A percentile compares a stretch with the other conserved stretches of the same genome.
Conservation (phyloP, 1,284 basidiomycete species). For the Waitea zeae region DNA sequence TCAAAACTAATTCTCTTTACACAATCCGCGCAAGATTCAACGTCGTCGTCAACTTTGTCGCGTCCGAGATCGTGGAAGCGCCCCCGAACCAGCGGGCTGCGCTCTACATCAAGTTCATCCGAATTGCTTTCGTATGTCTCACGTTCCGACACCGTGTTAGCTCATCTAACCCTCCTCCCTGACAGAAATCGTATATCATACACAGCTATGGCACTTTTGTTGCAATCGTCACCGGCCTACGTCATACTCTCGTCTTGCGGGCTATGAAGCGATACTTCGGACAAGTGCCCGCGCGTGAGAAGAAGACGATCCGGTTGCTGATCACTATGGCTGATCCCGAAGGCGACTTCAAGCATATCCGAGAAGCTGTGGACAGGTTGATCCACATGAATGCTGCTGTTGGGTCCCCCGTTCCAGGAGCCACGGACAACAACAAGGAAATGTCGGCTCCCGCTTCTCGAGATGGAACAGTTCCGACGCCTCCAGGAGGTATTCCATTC, state of each 20-base stretch:
- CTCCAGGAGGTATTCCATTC: constrained; percentile 56
- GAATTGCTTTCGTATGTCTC: constrained; percentile 63
- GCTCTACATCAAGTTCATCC: constrained; percentile 68
- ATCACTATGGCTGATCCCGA: constrained; percentile 48
- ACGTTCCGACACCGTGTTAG: constrained; percentile 2
- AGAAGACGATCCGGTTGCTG: constrained; percentile 61
- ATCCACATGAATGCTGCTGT: neutral
- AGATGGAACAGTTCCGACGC: no score
- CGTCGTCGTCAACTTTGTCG: constrained; percentile 68
- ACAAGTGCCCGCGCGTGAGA: constrained; percentile 57
- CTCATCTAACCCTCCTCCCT: constrained; percentile 1
- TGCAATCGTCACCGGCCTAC: constrained; percentile 69
- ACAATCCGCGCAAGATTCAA: constrained; percentile 81
- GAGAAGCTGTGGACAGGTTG: constrained; percentile 15
- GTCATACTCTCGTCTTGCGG: constrained; percentile 51
- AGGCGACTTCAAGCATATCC: constrained; percentile 65
- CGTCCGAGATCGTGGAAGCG: constrained; percentile 63
- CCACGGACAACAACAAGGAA: no score
- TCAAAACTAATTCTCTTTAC: constrained; percentile 53
- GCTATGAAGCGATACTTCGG: constrained; percentile 56
- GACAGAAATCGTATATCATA: constrained; percentile 67
- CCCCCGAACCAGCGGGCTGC: constrained; percentile 46
- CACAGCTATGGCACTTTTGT: constrained; percentile 72
- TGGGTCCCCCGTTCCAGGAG: no score
- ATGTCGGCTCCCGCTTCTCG: no score